Conservation (phyloP, 192 early-diverging fungal species). For the Dispira simplex region DNA sequence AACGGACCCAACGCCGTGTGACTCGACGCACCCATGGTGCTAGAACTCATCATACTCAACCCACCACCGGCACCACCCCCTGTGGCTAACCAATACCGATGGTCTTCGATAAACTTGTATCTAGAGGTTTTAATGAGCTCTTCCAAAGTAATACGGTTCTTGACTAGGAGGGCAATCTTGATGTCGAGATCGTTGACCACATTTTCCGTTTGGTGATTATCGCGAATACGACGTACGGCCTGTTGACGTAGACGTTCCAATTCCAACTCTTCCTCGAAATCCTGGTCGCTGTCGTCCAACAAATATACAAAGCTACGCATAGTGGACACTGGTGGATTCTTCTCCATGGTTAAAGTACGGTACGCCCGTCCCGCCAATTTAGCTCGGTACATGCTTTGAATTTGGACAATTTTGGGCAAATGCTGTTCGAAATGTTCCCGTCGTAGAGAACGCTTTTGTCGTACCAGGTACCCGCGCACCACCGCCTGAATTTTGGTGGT, state of each 20-base stretch:
- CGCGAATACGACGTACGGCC: slow-evolving; percentile 77
- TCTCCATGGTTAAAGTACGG: slow-evolving; percentile 47
- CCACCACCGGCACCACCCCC: background rate
- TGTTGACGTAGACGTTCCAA: slow-evolving; percentile 72
- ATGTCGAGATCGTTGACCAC: slow-evolving; percentile 82
- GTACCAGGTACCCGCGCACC: slow-evolving; percentile 13
- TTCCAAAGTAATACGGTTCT: slow-evolving; percentile 89
- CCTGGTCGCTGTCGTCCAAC: slow-evolving; percentile 77
- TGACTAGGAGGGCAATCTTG: slow-evolving; percentile 91
- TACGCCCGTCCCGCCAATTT: slow-evolving; percentile 52
- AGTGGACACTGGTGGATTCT: slow-evolving; percentile 64
- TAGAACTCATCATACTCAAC: background rate
- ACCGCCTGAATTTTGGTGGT: slow-evolving; percentile 66
- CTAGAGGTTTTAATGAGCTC: slow-evolving; percentile 27
- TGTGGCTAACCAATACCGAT: background rate
- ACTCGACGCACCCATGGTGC: background rate
- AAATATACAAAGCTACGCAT: slow-evolving; percentile 74
- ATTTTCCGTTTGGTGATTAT: slow-evolving; percentile 64
- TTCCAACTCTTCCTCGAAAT: slow-evolving; percentile 87
- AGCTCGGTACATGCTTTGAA: slow-evolving; percentile 44
- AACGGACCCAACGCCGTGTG: slow-evolving; percentile 11
- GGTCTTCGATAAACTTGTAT: slow-evolving; percentile 8
- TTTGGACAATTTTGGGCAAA: background rate
- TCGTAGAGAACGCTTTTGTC: slow-evolving; percentile 1
- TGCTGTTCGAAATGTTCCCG: slow-evolving; percentile 1